phyloP scores from a whole-genome alignment of 2,329 filamentous ascomycete genomes.

The Gremmenia infestans region DNA sequence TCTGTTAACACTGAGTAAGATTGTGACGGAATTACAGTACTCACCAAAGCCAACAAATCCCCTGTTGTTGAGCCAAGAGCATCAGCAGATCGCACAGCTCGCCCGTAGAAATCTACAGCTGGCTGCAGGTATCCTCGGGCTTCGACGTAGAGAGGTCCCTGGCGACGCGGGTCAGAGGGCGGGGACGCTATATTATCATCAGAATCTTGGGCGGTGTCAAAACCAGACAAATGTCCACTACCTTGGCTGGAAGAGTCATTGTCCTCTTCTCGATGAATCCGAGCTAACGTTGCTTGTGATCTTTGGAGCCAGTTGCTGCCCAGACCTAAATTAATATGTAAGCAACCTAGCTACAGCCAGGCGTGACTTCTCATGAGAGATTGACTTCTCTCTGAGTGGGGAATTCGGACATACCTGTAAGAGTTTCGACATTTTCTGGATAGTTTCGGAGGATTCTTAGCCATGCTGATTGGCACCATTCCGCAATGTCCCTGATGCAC shows the following conservation, averaged over 20 bases:
- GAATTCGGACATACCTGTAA: slow-evolving; percentile 34
- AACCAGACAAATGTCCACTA: slow-evolving; percentile 8
- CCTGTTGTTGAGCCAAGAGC: slow-evolving; percentile 35
- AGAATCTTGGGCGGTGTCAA: slow-evolving; percentile 26
- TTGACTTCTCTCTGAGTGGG: neutral
- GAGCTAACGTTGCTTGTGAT: slow-evolving; percentile 44
- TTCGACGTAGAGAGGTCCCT: slow-evolving; percentile 43
- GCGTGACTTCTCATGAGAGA: neutral
- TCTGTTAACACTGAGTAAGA: neutral
- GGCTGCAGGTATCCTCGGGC: slow-evolving; percentile 46
- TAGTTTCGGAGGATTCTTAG: slow-evolving; percentile 40
- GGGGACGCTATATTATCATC: slow-evolving; percentile 23
- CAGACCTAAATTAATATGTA: slow-evolving; percentile 34
- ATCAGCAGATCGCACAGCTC: slow-evolving; percentile 41
- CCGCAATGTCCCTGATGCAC: slow-evolving; percentile 40
- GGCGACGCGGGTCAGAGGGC: slow-evolving; percentile 29
- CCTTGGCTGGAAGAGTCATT: slow-evolving; percentile 27
- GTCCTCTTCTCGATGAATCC: slow-evolving; percentile 42
- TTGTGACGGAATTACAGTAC: slow-evolving; percentile 13
- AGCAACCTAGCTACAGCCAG: neutral
- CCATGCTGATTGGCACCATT: slow-evolving; percentile 46
- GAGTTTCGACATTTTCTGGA: slow-evolving; percentile 38
- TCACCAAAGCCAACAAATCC: slow-evolving; percentile 40
- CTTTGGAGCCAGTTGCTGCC: slow-evolving; percentile 47
- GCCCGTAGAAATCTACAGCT: slow-evolving; percentile 45